phyloP scores from a whole-genome alignment of 1,284 basidiomycete species.

The Rhodotorula sp. region DNA sequence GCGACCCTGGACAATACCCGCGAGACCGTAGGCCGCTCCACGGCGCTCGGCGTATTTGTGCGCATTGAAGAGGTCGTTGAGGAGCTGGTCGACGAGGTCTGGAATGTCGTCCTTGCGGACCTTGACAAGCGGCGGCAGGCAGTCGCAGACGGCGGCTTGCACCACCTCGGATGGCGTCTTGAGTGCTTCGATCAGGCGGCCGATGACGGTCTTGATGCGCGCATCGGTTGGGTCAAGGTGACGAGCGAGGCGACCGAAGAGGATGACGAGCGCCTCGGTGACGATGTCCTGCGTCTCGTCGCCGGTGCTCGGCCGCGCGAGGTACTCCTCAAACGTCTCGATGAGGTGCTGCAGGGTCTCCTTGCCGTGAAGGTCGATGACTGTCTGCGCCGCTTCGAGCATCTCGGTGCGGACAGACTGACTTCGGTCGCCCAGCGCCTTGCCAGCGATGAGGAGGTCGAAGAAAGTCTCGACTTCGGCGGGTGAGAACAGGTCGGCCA shows the following conservation, averaged over 20 bases:
- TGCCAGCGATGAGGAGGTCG: slow-evolving; percentile 77
- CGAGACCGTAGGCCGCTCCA: slow-evolving; percentile 94
- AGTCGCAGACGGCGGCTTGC: slow-evolving; percentile 90
- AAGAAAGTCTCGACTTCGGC: slow-evolving; percentile 76
- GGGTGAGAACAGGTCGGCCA: slow-evolving; percentile 68
- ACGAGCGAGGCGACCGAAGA: slow-evolving; percentile 88
- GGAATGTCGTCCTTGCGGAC: slow-evolving; percentile 60
- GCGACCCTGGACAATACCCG: slow-evolving; percentile 85
- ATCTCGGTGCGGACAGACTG: slow-evolving; percentile 80
- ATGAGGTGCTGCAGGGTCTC: slow-evolving; percentile 73
- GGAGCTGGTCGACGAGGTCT: slow-evolving; percentile 72
- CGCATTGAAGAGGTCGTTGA: slow-evolving; percentile 71
- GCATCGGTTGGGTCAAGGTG: slow-evolving; percentile 76
- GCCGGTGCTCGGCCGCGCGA: slow-evolving; percentile 62
- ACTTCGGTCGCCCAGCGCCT: slow-evolving; percentile 83
- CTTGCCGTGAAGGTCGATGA: slow-evolving; percentile 82
- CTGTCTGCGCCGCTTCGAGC: slow-evolving; percentile 76
- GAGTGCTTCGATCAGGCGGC: slow-evolving; percentile 84
- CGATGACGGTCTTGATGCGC: slow-evolving; percentile 79
- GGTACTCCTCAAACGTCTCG: slow-evolving; percentile 76
- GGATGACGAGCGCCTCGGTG: slow-evolving; percentile 91
- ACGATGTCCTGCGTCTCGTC: slow-evolving; percentile 79
- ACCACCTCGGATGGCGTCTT: slow-evolving; percentile 96
- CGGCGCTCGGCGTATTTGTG: slow-evolving; percentile 87
- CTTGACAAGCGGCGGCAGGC: slow-evolving; percentile 78